phyloP scores from a whole-genome alignment of 2,329 filamentous ascomycete species.

The Sporothrix euskadiensis region DNA sequence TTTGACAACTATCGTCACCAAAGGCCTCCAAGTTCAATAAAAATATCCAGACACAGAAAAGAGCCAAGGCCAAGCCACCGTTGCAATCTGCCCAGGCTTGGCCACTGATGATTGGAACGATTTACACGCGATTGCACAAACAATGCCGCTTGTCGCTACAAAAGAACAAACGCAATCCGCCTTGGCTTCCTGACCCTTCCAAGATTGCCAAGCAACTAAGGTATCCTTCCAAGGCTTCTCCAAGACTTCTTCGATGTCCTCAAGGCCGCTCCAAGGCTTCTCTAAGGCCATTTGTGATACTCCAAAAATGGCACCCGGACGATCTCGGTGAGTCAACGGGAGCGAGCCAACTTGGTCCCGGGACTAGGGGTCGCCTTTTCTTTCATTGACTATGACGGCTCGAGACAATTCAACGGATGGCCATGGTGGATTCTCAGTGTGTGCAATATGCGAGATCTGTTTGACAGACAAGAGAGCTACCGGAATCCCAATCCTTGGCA shows the following conservation, averaged over 20 bases:
- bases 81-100: background rate
- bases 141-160: background rate
- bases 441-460: constrained; percentile 8
- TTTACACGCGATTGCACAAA: background rate
- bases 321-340: constrained; percentile 13
- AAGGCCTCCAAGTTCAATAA: background rate
- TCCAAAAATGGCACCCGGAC: constrained; percentile 11
- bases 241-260: background rate
- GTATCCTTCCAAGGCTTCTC: background rate
- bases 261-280: background rate
- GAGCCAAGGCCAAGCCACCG: background rate
- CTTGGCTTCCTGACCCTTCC: background rate
- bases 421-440: background rate
- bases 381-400: background rate
- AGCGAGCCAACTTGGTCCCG: background rate
- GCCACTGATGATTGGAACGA: background rate
- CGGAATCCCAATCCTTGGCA: background rate
- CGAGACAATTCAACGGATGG: background rate
- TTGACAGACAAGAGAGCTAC: background rate
- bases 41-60: background rate
- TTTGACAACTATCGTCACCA: constrained; percentile 3
- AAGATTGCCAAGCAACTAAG: background rate
- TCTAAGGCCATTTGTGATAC: background rate
- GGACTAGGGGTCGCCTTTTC: background rate
- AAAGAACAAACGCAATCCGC: background rate